Conservation (phyloP, 768 basidiomycete species). For the Dioszegia crocea region DNA sequence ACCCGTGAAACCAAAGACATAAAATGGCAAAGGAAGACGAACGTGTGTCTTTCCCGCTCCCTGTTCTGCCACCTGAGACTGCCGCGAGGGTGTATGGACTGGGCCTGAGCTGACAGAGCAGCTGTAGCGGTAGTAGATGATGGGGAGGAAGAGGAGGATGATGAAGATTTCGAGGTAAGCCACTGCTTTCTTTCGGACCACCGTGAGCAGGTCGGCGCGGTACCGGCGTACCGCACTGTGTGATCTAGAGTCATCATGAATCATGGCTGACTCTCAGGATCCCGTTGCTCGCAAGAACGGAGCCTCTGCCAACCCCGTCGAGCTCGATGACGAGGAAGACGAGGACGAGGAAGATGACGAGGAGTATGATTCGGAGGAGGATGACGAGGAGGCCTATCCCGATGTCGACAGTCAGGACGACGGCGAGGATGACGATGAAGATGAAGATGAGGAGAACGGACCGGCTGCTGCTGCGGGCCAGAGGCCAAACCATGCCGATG, state of each 20-base stretch:
- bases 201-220: too few species aligned
- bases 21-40: background rate
- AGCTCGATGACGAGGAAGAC: conserved; percentile 6
- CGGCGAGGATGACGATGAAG: conserved; percentile 4
- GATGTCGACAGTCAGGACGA: background rate
- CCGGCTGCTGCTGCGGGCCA: conserved; percentile 5
- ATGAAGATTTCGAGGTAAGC: conserved; percentile 11
- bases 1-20: background rate
- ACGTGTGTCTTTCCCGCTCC: too few species aligned
- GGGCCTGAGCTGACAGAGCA: background rate
- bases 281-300: background rate
- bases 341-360: conserved; percentile 3
- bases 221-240: too few species aligned
- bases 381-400: conserved; percentile 6
- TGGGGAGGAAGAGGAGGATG: conserved; percentile 5
- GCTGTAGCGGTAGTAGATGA: conserved; percentile 16
- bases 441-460: conserved; percentile 2
- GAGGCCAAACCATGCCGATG: background rate
- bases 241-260: background rate
- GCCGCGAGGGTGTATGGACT: background rate
- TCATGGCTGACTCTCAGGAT: background rate
- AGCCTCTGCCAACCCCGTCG: background rate
- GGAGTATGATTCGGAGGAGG: background rate
- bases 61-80: background rate
- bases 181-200: too few species aligned